Evolutionary conservation across 345 rosid species (phyloP).

Genomic region (Melaleuca alternifolia): DNA sequence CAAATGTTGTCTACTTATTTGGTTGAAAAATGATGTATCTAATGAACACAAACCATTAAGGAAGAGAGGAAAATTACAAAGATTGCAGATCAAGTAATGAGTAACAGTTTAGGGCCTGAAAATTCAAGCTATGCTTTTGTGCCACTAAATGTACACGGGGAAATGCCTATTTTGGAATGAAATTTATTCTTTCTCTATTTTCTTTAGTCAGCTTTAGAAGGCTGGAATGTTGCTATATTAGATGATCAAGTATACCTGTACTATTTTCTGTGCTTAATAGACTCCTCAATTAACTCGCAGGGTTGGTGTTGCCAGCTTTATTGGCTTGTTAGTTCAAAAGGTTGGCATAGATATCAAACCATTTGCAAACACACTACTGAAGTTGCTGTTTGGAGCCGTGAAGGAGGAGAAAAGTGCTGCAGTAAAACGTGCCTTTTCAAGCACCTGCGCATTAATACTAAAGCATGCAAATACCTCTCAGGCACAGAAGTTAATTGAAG

Average conservation of each 20-base stretch:
- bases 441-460: constrained; percentile 72
- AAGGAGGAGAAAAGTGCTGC: constrained; percentile 73
- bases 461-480: constrained; percentile 63
- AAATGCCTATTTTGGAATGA: background rate
- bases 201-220: background rate
- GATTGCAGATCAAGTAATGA: background rate
- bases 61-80: background rate
- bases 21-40: background rate
- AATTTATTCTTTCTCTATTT: background rate
- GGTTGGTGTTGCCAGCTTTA: constrained; percentile 93
- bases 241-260: background rate
- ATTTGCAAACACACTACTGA: constrained; percentile 51
- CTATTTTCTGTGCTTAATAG: background rate
- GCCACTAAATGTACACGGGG: background rate
- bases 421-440: constrained; percentile 86
- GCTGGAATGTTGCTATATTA: background rate
- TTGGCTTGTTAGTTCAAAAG: constrained; percentile 71
- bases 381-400: constrained; percentile 71
- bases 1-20: background rate
- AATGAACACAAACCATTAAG: background rate
- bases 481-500: constrained; percentile 77
- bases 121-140: background rate
- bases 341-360: constrained; percentile 71
- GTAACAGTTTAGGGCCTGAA: background rate
- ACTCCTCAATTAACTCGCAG: constrained; percentile 18